A percentile compares a stretch with the other conserved stretches of the same genome.
Evolutionary conservation across 2,329 filamentous ascomycete genomes (phyloP).

Genomic region (Neofusicoccum ribis): DNA sequence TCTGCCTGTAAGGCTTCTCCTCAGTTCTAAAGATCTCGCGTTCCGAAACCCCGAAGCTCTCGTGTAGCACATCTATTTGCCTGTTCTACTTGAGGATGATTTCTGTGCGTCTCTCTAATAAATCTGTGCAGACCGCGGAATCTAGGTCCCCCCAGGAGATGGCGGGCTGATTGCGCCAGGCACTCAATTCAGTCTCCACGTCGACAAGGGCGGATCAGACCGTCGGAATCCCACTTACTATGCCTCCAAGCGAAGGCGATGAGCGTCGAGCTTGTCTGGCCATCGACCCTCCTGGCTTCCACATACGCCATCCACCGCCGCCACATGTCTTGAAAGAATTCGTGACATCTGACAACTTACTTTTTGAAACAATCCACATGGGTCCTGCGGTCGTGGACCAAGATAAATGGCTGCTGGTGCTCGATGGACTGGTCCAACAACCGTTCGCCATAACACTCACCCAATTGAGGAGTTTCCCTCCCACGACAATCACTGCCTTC

Average conservation of each 20-base stretch:
- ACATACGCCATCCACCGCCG: slow-evolving; percentile 29
- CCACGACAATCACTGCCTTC: slow-evolving; percentile 30
- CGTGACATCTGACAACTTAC: slow-evolving; percentile 29
- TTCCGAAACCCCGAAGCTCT: no score
- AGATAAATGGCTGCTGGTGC: slow-evolving; percentile 29
- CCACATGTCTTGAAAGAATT: slow-evolving; percentile 29
- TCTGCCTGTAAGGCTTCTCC: no score
- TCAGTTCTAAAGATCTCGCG: background rate
- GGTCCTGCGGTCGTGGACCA: slow-evolving; percentile 32
- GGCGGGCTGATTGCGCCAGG: no score
- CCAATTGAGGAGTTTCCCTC: slow-evolving; percentile 29
- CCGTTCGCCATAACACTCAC: slow-evolving; percentile 31
- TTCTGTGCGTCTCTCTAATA: no score
- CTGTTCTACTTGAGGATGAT: no score
- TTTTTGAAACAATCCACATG: slow-evolving; percentile 42
- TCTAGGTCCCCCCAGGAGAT: no score
- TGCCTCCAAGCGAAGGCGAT: background rate
- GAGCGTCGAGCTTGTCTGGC: background rate
- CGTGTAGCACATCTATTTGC: no score
- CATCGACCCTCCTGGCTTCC: slow-evolving; percentile 21
- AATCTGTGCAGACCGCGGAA: no score
- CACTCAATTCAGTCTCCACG: no score
- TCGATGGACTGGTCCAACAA: slow-evolving; percentile 34
- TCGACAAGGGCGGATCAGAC: no score
- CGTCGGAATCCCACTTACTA: no score